Evolutionary conservation across 306 rosid species (phyloP), one percentile per base, ranked within the genome.

Genomic region (Dryas alaskensis): DNA sequence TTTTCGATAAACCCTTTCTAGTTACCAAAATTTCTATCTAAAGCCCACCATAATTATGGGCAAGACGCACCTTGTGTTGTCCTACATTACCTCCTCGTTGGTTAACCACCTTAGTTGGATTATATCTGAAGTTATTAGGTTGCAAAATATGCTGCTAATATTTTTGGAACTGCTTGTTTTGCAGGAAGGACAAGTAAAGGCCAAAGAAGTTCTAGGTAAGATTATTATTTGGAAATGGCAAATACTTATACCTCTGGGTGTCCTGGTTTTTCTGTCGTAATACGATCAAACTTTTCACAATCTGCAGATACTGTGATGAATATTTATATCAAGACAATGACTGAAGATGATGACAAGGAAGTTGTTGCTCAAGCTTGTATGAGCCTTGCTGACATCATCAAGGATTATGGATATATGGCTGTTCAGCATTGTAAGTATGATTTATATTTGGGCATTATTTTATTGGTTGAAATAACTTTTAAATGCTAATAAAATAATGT

Each of bases 341-440:
- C 79, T 67, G 97, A 95, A 72, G 99, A 95, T 80, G 96, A 92
- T 71, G 97, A 92, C 87, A 92, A 95, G 84, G 99, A 92, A 84
- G 90, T 89, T 78, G 99, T 92, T 81, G 89, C 98, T 74, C 97
- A 92, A 83, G 96, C 99, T 70, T 95, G 98, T 86, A 87, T 86
- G 55, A 87, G 90, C 60, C 69, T 88, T 70, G 96, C 97, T 69
- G 98, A 95, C 81, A 90, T 95, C 75, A 74, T 88, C 66, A 87
- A 90, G 74, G 99, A 95, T 82, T 92, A 70, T 86, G 98, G 99
- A 78, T 92, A 83, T 77, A 65, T 76, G 67, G 79, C 86, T n/a
- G 73, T 95, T 22, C 97, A 92, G 76, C 93, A 96, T 74, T 95
- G 99, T 95, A 83, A 84, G 98, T 79, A 76, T 51, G 27, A 44